Evolutionary conservation across 1,284 basidiomycete species (phyloP), one percentile per base, ranked within the genome.

Genomic region (Trichosporon sp.): DNA sequence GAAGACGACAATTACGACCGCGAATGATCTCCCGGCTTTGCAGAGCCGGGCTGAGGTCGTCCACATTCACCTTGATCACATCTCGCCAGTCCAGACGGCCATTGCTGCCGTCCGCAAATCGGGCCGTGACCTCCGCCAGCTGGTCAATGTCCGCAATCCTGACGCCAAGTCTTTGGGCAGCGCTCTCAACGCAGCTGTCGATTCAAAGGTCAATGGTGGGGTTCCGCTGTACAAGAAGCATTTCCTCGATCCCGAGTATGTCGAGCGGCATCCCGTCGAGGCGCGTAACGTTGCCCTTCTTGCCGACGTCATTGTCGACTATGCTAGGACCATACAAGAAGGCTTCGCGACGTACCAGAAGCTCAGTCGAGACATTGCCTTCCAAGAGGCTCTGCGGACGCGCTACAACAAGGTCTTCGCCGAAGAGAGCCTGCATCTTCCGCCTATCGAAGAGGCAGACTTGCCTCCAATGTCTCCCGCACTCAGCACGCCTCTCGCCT

Each of bases 1-100:
- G 76, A 97, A 95, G 83, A 90, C 88, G 0, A 88, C 87, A 67
- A 86, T 89, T 72, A 91, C 87, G 0, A 92, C 91, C 2, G 69
- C 95, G 76, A 92, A 95, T 70, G 85, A 87, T 0, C 92, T 99
- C 80, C 95, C 95, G 0, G 94, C 92, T 0, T 90, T 98, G 3
- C 84, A 98, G 36, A 87, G 91, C 46, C 86, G 95, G 16, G 94
- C 92, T 5, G 93, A 97, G 74, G 87, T 98, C 31, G 83, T 93
- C n/a, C 87, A 86, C 37, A 82, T 88, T 36, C 84, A 88, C 49
- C 82, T 89, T 36, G 82, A 87, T 57, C 90, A 95, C 77, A 88
- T 96, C 59, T 92, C 91, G 5, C 94, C 95, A 0, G 82, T 97
- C 14, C 89, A 93, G 72, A 89, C 86, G 65, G 94, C 95, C 1